Evolutionary conservation across 225 moss, liverwort and hornwort species (phyloP), one percentile per base, ranked within the genome.

Genomic region (Sphagnum contortum): DNA sequence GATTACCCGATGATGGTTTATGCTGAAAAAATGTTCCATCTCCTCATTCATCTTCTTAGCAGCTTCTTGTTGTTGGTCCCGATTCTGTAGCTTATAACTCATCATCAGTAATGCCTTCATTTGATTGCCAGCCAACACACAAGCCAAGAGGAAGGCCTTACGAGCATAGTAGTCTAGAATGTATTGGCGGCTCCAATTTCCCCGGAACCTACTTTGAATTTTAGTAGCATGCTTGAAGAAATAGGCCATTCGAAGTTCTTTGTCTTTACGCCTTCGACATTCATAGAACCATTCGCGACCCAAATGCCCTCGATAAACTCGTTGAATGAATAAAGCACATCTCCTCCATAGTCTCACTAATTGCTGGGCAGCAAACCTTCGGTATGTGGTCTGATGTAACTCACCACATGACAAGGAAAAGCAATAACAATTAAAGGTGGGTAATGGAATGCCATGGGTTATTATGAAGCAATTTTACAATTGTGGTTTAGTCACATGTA

Each of bases 1-100:
- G n/a, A 8, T 2, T 73, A 85, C 89, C 65, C 2, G 69, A 44
- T 77, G 72, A 64, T 91, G 89, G 55, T 82, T 87, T 1, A 77
- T 55, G 2, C 58, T 57, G 3, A 79, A 86, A 65, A 94, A 88
- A 1, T 80, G 76, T 47, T 84, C 62, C 8, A 91, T 86, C 70
- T 85, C 56, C 2, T 0, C 45, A 8, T 94, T 58, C 0, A 89
- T 67, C 60, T 62, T 79, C 45, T 44, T 86, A 1, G 56, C 74
- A 0, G 79, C 89, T 62, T 74, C 55, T 46, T 89, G 72, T 73
- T 91, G 77, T 70, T 88, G 71, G 11, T 0, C 1, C 2, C 0
- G 3, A 0, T 62, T 45, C 56, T 81, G 13, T 44, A 79, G 10
- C 2, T 81, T 79, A 6, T 76, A 74, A 9, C 75, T 68, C 74